phyloP scores from a whole-genome alignment of 108 stramenopile genomes.

The Cylindrotheca closterium region DNA sequence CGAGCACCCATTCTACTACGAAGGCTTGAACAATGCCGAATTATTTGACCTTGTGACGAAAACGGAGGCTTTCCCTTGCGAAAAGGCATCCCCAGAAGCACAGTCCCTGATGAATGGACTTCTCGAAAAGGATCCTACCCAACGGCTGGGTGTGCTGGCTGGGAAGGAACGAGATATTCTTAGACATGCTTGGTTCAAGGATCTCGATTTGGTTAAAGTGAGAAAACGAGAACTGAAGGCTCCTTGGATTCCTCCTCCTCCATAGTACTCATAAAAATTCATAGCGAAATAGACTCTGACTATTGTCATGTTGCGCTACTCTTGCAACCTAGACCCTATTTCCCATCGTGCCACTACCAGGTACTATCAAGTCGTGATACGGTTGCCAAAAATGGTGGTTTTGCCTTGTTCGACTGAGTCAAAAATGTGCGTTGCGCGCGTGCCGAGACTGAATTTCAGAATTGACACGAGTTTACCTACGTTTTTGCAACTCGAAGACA shows the following conservation, averaged over 20 bases:
- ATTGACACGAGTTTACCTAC: too few species aligned
- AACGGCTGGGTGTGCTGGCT: constrained; percentile 55
- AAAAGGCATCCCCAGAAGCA: constrained; percentile 33
- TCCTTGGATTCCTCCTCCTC: constrained; percentile 55
- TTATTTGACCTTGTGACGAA: constrained; percentile 80
- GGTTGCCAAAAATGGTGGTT: too few species aligned
- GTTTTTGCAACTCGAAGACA: too few species aligned
- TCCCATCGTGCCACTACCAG: too few species aligned
- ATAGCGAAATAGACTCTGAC: too few species aligned
- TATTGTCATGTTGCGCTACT: too few species aligned
- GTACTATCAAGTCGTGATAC: too few species aligned
- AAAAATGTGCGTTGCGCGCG: too few species aligned
- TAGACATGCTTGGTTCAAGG: constrained; percentile 62
- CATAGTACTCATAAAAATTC: too few species aligned
- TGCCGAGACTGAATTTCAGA: too few species aligned
- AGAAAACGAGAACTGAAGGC: constrained; percentile 53
- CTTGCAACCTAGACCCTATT: too few species aligned
- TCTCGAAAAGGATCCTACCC: constrained; percentile 46
- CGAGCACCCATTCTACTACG: constrained; percentile 68
- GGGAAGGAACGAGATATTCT: constrained; percentile 57
- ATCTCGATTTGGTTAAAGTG: constrained; percentile 57
- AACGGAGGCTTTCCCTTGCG: constrained; percentile 56
- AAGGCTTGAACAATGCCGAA: constrained; percentile 75
- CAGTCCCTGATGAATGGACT: constrained; percentile 46
- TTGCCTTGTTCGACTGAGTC: too few species aligned